Percentiles rank a stretch among this genome's conserved stretches.
Evolutionary conservation across 495 filamentous ascomycete species (phyloP).

Genomic region (Penicillium silybi): DNA sequence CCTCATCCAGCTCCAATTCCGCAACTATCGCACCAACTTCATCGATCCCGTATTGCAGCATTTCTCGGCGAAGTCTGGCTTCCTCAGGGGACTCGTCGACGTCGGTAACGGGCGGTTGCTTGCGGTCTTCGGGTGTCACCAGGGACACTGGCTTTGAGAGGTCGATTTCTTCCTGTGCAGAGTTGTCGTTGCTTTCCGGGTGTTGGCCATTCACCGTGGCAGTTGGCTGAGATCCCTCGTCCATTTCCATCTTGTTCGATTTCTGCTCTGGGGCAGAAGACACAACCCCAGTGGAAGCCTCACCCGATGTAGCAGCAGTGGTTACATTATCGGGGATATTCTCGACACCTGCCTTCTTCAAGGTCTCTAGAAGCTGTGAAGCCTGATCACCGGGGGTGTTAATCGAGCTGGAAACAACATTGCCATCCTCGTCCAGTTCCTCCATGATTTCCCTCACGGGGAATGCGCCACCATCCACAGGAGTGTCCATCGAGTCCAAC

Average conservation of each 20-base stretch:
- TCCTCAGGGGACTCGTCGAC: constrained; percentile 75
- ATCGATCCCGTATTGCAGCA: constrained; percentile 82
- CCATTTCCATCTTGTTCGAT: neutral
- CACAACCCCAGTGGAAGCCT: neutral
- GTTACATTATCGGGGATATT: constrained; percentile 36
- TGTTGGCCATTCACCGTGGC: neutral
- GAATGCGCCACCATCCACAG: constrained; percentile 31
- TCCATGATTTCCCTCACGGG: constrained; percentile 85
- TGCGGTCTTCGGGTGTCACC: constrained; percentile 19
- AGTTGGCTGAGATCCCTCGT: neutral
- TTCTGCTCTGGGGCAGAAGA: neutral
- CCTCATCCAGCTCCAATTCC: constrained; percentile 83
- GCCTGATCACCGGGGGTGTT: constrained; percentile 58
- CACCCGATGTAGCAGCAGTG: neutral
- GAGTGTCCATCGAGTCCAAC: constrained; percentile 28
- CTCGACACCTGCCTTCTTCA: constrained; percentile 67
- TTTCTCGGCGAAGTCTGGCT: constrained; percentile 74
- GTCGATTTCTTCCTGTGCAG: constrained; percentile 5
- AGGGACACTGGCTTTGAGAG: constrained; percentile 18
- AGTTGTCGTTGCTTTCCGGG: neutral
- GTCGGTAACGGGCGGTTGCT: constrained; percentile 29
- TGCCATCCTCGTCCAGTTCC: constrained; percentile 87
- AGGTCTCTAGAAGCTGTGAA: constrained; percentile 58
- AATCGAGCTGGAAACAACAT: constrained; percentile 64
- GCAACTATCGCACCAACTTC: constrained; percentile 89